A percentile compares a stretch with the other conserved stretches of the same genome.
Conservation (phyloP, 371 early-diverging fungal genomes). For the Apophysomyces sp. region DNA sequence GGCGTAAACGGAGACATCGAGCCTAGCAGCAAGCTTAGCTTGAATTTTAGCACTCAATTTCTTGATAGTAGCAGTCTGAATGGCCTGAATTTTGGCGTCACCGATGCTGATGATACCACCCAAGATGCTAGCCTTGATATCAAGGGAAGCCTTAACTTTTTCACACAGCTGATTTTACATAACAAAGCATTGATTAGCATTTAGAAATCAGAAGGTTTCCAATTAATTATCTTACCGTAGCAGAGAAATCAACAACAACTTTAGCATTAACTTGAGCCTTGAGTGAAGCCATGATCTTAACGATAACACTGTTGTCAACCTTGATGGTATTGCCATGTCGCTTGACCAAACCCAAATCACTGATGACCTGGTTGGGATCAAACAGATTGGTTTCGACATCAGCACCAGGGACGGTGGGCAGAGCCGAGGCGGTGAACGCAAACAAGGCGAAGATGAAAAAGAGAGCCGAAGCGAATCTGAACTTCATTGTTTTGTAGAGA, state of each 20-base stretch:
- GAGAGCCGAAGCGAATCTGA: slow-evolving; percentile 1
- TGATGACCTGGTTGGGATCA: background rate
- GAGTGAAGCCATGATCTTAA: slow-evolving; percentile 4
- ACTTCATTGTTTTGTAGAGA: background rate
- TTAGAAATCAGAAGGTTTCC: background rate
- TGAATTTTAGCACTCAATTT: slow-evolving; percentile 14
- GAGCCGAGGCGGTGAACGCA: background rate
- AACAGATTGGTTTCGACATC: background rate
- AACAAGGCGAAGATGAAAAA: background rate
- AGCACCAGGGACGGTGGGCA: background rate
- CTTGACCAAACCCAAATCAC: slow-evolving; percentile 1
- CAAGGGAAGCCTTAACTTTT: background rate
- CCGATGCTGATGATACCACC: background rate
- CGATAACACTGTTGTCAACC: slow-evolving; percentile 2
- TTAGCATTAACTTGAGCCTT: slow-evolving; percentile 10
- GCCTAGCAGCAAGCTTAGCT: slow-evolving; percentile 14
- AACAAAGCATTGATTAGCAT: background rate
- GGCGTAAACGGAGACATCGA: slow-evolving; percentile 18
- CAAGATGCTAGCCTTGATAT: background rate
- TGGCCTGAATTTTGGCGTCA: background rate
- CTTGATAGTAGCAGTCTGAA: background rate
- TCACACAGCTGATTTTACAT: slow-evolving; percentile 1
- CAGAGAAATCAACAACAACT: slow-evolving; percentile 5
- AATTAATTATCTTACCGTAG: slow-evolving; percentile 14
- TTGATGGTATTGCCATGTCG: slow-evolving; percentile 5